phyloP scores from a whole-genome alignment of 2,329 filamentous ascomycete species.

The Xylariaceae sp. region DNA sequence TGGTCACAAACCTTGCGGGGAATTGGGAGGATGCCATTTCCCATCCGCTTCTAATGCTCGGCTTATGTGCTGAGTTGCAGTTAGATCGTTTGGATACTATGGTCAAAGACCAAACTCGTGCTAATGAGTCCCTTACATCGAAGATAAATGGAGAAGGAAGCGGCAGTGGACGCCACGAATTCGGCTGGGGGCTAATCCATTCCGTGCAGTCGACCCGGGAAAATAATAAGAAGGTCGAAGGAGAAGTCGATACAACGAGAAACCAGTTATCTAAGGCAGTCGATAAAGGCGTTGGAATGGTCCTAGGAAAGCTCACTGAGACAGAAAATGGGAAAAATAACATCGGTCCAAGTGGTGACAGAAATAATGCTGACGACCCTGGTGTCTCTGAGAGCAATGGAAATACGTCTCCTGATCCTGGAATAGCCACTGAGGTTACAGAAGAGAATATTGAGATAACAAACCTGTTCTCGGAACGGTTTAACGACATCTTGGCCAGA shows the following conservation, averaged over 20 bases:
- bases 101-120: neutral
- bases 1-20: neutral
- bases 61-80: constrained; percentile 5
- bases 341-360: neutral
- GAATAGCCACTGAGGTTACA: neutral
- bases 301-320: neutral
- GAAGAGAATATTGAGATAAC: neutral
- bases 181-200: constrained; percentile 2
- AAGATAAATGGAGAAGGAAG: neutral
- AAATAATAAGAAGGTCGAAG: neutral
- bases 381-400: neutral
- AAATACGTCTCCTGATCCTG: neutral
- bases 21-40: neutral
- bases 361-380: neutral
- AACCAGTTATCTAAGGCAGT: constrained; percentile 1
- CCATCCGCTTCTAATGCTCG: constrained; percentile 6
- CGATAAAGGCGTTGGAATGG: neutral
- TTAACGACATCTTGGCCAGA: constrained; percentile 3
- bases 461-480: constrained; percentile 5
- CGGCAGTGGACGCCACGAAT: neutral
- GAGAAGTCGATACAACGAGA: constrained; percentile 5
- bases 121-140: neutral
- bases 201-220: neutral
- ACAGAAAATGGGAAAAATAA: neutral
- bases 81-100: neutral